Percentiles rank a stretch among this genome's conserved stretches.
Conservation (phyloP, 75 land plant genomes). For the Cupressus sempervirens region DNA sequence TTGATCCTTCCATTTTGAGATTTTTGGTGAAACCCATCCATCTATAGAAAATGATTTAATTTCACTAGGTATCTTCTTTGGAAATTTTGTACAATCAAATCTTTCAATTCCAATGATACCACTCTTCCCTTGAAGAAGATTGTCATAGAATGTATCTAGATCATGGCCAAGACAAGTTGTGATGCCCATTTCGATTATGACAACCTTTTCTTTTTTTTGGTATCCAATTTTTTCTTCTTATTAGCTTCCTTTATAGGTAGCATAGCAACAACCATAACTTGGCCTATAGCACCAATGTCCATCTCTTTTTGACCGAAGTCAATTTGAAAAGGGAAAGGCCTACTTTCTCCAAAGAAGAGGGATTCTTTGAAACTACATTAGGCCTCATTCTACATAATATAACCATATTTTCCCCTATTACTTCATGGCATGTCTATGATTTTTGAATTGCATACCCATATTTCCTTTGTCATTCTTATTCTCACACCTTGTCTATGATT, state of each 20-base stretch:
- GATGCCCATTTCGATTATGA: constrained; percentile 89
- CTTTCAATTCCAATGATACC: constrained; percentile 82
- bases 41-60: constrained; percentile 86
- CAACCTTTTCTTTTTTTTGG: constrained; percentile 69
- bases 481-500: too few species aligned
- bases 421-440: too few species aligned
- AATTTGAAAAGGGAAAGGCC: too few species aligned
- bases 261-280: constrained; percentile 54
- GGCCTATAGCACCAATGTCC: too few species aligned
- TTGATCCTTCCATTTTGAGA: constrained; percentile 85
- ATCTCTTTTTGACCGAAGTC: too few species aligned
- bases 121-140: constrained; percentile 86
- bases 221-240: constrained; percentile 39
- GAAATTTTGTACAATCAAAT: constrained; percentile 79
- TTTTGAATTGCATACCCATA: too few species aligned
- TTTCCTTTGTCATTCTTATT: too few species aligned
- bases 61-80: constrained; percentile 91
- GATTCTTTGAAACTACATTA: too few species aligned
- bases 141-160: constrained; percentile 70
- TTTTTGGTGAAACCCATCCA: constrained; percentile 91
- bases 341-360: too few species aligned
- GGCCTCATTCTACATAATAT: too few species aligned
- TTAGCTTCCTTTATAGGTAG: constrained; percentile 48
- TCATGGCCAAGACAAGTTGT: constrained; percentile 76
- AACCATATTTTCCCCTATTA: too few species aligned